Percentiles rank a stretch among this genome's conserved stretches.
These are phyloP conservation scores for Teratosphaeria viscida DNA, from an alignment of 2,329 filamentous ascomycete species.

Conservation along the genomic window DNA sequence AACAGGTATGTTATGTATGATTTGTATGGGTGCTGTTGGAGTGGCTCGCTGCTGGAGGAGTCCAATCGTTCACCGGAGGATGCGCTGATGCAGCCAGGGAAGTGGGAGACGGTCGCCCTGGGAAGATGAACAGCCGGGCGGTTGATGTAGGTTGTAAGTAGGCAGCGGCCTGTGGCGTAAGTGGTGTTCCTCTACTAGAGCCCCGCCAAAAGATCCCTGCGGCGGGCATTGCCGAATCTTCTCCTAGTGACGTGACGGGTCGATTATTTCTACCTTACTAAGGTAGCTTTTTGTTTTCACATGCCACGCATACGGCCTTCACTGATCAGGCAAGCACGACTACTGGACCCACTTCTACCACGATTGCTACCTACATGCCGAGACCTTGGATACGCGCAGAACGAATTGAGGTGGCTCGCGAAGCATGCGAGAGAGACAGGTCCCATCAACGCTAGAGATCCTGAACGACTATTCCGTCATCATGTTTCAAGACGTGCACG, in stretches of 20 bases:
- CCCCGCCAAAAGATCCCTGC: neutral
- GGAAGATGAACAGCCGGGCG: neutral
- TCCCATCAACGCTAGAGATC: neutral
- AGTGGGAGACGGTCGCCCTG: neutral
- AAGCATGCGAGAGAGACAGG: slow-evolving; percentile 39
- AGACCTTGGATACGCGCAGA: slow-evolving; percentile 50
- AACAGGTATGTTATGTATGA: neutral
- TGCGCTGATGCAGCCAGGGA: neutral
- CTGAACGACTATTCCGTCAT: slow-evolving; percentile 15
- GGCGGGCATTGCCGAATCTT: neutral
- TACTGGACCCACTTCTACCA: slow-evolving; percentile 37
- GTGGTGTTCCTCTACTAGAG: neutral
- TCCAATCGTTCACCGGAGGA: neutral
- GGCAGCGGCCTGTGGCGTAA: neutral
- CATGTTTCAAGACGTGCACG: slow-evolving; percentile 31
- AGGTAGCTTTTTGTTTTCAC: neutral
- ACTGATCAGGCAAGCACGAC: slow-evolving; percentile 15
- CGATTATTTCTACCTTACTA: neutral
- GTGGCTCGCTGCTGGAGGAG: neutral
- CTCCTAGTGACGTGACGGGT: neutral
- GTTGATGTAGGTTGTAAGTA: neutral
- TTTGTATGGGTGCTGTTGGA: neutral
- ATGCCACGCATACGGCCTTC: slow-evolving; percentile 24
- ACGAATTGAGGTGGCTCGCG: slow-evolving; percentile 64
- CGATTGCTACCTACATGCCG: slow-evolving; percentile 54